Base-by-base conservation (phyloP, 2,329 filamentous ascomycete genomes). In the Paecilomyces dactylethromorphus region DNA sequence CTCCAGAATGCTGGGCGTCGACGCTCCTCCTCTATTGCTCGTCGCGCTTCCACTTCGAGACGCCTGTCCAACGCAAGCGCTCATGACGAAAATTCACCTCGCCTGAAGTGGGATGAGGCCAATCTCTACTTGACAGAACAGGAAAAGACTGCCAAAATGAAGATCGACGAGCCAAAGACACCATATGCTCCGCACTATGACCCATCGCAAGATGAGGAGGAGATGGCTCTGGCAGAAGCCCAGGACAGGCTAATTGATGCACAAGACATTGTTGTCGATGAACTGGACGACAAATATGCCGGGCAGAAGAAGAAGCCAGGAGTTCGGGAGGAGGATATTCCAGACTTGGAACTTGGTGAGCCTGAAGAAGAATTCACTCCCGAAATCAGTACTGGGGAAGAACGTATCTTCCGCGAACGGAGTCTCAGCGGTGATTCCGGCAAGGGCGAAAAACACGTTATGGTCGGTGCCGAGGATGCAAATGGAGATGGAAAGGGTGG, bases 151-250 rank as follows among this genome's bases (percentile, higher is more conserved):
- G 88, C 89, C 62, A 97, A 92, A 60, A 99, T 99, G 94, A 99
- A 97, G 82, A 99, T 99, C 64, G 90, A 92, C 65, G 94, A 99
- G 79, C 94, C 94, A 62, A 99, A 99, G 82, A 99, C 94, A 7
- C 94, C 94, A 3, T 99, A 93, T 73, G 94, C 91, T 35, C 89
- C 88, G 70, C 91, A 92, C 69, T 97, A 97, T 76, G 90, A 97
- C 70, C 92, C 92, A 3, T 74, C 86, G 50, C 91, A 97, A 70
- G 93, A 97, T 63, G 91, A 91, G 56, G 89, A 88, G 33, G 91
- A 94, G 69, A 71, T 69, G 63, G 62, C 59, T 13, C 58, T 70
- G 2, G 66, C 64, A 15, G 71, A 71, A 39, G 69, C 70, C 2
- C 61, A 69, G 59, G 67, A 71, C 10, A 66, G 70, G 5, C 73